Percentiles rank a stretch among this genome's conserved stretches.
Evolutionary conservation across 352 stramenopile species (phyloP).

Genomic region (Saprolegnia diclina): DNA sequence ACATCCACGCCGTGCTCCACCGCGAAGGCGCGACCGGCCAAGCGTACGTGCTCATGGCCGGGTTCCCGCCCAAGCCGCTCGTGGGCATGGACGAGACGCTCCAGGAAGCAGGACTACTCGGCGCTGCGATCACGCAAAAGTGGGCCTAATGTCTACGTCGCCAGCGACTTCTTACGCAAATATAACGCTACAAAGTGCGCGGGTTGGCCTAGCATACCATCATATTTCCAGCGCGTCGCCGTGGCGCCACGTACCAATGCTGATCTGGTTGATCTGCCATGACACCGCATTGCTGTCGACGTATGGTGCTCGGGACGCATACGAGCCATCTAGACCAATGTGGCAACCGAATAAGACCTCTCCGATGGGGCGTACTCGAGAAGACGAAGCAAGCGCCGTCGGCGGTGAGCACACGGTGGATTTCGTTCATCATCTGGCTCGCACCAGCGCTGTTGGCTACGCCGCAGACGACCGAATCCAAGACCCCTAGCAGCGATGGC

Average conservation of each 20-base stretch:
- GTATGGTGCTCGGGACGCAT: conserved; percentile 10
- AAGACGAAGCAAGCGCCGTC: conserved; percentile 19
- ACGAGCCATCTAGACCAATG: conserved; percentile 7
- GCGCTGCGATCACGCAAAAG: conserved; percentile 89
- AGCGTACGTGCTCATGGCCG: conserved; percentile 87
- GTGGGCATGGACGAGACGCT: conserved; percentile 82
- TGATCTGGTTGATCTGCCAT: conserved; percentile 24
- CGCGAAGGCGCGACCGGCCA: conserved; percentile 59
- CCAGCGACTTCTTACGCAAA: conserved; percentile 3
- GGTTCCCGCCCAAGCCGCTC: conserved; percentile 88
- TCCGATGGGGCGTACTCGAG: conserved; percentile 2
- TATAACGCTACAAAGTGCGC: conserved; percentile 10
- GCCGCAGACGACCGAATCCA: conserved; percentile 24
- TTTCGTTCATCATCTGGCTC: conserved; percentile 20
- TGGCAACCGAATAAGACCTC: neutral
- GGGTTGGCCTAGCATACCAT: neutral
- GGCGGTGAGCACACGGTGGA: neutral
- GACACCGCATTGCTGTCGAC: neutral
- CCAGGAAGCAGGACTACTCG: conserved; percentile 87
- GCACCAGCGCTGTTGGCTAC: conserved; percentile 13
- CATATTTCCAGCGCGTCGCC: neutral
- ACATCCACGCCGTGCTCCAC: conserved; percentile 84
- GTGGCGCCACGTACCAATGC: neutral
- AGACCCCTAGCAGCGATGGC: neutral
- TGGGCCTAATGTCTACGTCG: conserved; percentile 9